A percentile compares a stretch with the other conserved stretches of the same genome.
Evolutionary conservation across 148 eudicot species (phyloP).

Genomic region (Dianthus caryophyllus): DNA sequence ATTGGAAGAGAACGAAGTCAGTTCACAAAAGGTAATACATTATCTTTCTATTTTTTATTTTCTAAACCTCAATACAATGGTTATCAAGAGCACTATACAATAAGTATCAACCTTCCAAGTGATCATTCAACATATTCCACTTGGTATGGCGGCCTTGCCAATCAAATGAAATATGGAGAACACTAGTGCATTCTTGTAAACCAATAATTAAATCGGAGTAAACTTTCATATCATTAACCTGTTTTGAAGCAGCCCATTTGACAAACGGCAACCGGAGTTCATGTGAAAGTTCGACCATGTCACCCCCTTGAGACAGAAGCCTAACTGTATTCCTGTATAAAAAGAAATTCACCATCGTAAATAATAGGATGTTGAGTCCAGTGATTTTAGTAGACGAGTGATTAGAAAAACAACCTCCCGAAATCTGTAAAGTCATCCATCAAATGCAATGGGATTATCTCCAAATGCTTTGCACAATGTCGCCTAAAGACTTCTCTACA

Average conservation of each 20-base stretch:
- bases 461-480: conserved; percentile 87
- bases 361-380: conserved; percentile 1
- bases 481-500: conserved; percentile 56
- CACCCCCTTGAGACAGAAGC: conserved; percentile 84
- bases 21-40: neutral
- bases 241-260: conserved; percentile 66
- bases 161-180: neutral
- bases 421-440: conserved; percentile 45
- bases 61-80: neutral
- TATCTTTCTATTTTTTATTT: neutral
- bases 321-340: conserved; percentile 61
- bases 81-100: neutral
- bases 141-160: neutral
- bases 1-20: neutral
- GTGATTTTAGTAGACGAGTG: neutral
- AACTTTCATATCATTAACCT: conserved; percentile 40
- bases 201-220: neutral
- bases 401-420: conserved; percentile 42
- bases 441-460: conserved; percentile 63
- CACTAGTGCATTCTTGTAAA: neutral
- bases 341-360: conserved; percentile 12
- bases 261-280: conserved; percentile 83
- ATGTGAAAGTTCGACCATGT: conserved; percentile 82
- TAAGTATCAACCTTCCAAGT: conserved; percentile 7
- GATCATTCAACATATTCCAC: neutral